Base-by-base conservation (phyloP, 2,329 filamentous ascomycete species). In the Colletotrichum navitas region DNA sequence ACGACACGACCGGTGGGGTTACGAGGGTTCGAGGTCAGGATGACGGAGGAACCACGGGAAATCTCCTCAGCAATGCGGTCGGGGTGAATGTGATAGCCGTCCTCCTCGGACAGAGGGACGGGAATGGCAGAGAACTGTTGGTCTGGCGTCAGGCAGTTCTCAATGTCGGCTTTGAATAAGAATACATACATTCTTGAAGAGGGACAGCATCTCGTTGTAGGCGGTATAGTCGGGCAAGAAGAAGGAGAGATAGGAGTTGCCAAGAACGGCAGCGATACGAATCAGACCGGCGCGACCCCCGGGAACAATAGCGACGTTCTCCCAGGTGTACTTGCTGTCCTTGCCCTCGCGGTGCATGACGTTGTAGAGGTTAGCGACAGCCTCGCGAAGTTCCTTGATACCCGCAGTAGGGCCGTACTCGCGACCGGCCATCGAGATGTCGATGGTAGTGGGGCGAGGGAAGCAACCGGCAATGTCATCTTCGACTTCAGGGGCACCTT, bases 251-350 rank as follows among this genome's bases (percentile, higher is more conserved):
- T 97, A 97, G 66, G 94, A 92, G 81, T 97, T 97, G 74, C 95
- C 95, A 76, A 98, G 84, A 7, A 98, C 94, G 63, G 95, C 95
- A 26, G 95, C 95, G 80, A 98, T 98, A 76, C 95, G 90, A 80
- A 98, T 98, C 83, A 98, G 85, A 60, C 95, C 95, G 43, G 95
- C 95, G 77, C 95, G 90, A 49, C 95, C 95, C 81, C 95, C 95
- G 56, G 95, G 95, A 4, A 98, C 95, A 80, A 98, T 97, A 80
- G 93, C 95, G 24, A 98, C 95, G 81, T 98, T 98, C 86, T 98
- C 95, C 93, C 94, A 98, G 7, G 93, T 97, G 81, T 98, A 98
- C 83, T 97, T 88, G 82, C 92, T 95, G 14, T 90, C 87, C 85
- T 96, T 97, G 78, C 93, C 94, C 83, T 95, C 85, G 74, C 95